Conservation (phyloP, 2,329 filamentous ascomycete species). For the Didymella exigua region DNA sequence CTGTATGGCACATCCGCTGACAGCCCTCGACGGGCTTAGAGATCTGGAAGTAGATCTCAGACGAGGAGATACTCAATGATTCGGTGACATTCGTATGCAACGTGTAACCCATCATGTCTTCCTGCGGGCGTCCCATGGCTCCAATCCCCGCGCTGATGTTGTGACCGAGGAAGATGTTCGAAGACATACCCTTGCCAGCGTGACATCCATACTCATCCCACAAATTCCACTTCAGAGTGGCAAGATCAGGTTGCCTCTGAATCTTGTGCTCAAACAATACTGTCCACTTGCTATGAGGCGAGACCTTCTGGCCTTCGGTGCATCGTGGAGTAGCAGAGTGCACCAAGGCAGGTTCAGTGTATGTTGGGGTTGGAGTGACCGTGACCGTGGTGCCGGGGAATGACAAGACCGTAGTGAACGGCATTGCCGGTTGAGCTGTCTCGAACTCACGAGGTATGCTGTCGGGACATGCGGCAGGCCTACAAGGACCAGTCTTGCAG, state of each 20-base stretch:
- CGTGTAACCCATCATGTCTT: neutral
- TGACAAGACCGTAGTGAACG: conserved; percentile 2
- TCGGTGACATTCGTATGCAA: conserved; percentile 1
- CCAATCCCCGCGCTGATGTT: neutral
- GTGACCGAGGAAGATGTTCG: neutral
- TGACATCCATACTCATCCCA: conserved; percentile 16
- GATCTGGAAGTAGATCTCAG: conserved; percentile 5
- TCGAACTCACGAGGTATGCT: neutral
- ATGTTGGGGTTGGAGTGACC: neutral
- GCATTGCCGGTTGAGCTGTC: neutral
- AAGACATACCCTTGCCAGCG: neutral
- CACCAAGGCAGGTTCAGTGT: neutral
- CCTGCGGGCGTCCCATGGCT: neutral
- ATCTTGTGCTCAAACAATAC: conserved; percentile 6
- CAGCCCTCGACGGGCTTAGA: neutral
- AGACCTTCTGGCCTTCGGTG: neutral
- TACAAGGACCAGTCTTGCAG: conserved; percentile 6
- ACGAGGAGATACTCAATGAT: neutral
- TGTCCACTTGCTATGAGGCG: conserved; percentile 6
- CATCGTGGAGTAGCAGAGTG: neutral
- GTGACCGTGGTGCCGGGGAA: neutral
- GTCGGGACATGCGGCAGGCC: conserved; percentile 2
- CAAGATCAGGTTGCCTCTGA: neutral
- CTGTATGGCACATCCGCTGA: neutral
- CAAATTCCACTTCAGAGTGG: conserved; percentile 7